Evolutionary conservation across 2,329 filamentous ascomycete genomes (phyloP).

Genomic region (Cladosporium colombiae): DNA sequence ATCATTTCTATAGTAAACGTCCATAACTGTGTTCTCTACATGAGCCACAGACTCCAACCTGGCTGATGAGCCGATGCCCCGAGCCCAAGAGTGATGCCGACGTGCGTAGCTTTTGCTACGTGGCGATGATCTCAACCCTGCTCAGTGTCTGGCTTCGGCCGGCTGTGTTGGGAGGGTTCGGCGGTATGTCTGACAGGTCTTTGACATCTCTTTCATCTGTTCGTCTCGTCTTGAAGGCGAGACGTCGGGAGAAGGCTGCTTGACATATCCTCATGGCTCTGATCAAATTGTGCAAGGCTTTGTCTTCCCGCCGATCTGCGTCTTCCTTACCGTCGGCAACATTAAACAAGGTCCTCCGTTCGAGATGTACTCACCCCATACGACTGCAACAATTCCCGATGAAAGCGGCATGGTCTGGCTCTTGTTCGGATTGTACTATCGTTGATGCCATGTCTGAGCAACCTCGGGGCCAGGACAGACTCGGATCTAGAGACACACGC

Average conservation of each 20-base stretch:
- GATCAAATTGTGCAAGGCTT: too few relatives aligned
- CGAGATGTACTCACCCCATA: too few relatives aligned
- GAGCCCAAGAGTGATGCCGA: slow-evolving; percentile 39
- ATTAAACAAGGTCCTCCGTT: too few relatives aligned
- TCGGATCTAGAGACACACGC: too few relatives aligned
- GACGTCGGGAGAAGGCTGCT: slow-evolving; percentile 19
- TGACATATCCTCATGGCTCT: too few relatives aligned
- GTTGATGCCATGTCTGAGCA: too few relatives aligned
- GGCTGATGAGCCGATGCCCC: slow-evolving; percentile 39
- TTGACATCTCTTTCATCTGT: slow-evolving; percentile 31
- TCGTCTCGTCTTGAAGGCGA: slow-evolving; percentile 5
- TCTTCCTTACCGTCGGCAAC: background rate
- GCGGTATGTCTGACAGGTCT: slow-evolving; percentile 39
- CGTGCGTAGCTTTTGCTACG: slow-evolving; percentile 25
- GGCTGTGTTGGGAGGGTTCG: slow-evolving; percentile 35
- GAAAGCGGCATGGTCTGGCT: too few relatives aligned
- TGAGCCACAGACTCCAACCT: slow-evolving; percentile 36
- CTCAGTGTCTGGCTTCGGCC: slow-evolving; percentile 36
- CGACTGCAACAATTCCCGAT: too few relatives aligned
- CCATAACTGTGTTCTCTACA: slow-evolving; percentile 26
- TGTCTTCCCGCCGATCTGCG: background rate
- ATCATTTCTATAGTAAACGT: slow-evolving; percentile 26
- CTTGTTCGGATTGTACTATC: too few relatives aligned
- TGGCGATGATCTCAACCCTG: slow-evolving; percentile 40
- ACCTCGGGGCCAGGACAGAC: too few relatives aligned